Evolutionary conservation across 2,329 filamentous ascomycete species (phyloP).

Genomic region (Epichloe baconii): DNA sequence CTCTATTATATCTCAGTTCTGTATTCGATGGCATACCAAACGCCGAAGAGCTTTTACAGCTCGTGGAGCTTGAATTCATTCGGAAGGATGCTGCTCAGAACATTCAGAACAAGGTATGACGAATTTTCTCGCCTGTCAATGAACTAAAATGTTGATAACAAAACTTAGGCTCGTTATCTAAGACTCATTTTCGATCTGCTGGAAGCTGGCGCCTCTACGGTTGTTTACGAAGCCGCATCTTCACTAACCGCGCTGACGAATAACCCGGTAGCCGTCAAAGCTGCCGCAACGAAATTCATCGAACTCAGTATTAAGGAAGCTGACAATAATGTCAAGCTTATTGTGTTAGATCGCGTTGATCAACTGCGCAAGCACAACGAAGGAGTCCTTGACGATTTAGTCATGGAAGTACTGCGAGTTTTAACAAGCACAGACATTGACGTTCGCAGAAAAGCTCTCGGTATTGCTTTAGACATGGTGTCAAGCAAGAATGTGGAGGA

Average conservation of each 20-base stretch:
- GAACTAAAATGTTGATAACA: constrained; percentile 7
- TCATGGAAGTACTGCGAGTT: constrained; percentile 93
- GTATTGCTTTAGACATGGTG: constrained; percentile 91
- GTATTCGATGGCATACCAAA: constrained; percentile 92
- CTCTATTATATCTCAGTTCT: constrained; percentile 71
- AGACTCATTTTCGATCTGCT: constrained; percentile 92
- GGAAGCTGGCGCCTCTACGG: constrained; percentile 84
- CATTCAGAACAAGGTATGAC: constrained; percentile 72
- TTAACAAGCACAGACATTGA: constrained; percentile 93
- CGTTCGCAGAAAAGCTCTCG: constrained; percentile 80
- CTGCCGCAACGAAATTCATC: constrained; percentile 89
- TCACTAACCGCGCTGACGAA: constrained; percentile 86
- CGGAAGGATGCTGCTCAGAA: constrained; percentile 95
- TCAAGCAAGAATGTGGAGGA: constrained; percentile 98
- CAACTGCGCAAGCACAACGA: constrained; percentile 78
- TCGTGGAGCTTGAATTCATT: constrained; percentile 94
- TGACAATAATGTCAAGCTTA: constrained; percentile 98
- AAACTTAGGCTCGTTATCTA: constrained; percentile 64
- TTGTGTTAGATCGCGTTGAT: constrained; percentile 88
- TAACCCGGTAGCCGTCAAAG: constrained; percentile 96
- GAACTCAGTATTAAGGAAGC: constrained; percentile 95
- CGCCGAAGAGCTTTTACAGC: constrained; percentile 82
- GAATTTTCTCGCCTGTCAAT: constrained; percentile 13
- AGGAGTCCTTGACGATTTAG: constrained; percentile 81
- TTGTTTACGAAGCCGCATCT: constrained; percentile 94